A percentile compares a stretch with the other conserved stretches of the same genome.
Evolutionary conservation across 257 asterid genomes (phyloP).

Genomic region (Solanum arcanum): DNA sequence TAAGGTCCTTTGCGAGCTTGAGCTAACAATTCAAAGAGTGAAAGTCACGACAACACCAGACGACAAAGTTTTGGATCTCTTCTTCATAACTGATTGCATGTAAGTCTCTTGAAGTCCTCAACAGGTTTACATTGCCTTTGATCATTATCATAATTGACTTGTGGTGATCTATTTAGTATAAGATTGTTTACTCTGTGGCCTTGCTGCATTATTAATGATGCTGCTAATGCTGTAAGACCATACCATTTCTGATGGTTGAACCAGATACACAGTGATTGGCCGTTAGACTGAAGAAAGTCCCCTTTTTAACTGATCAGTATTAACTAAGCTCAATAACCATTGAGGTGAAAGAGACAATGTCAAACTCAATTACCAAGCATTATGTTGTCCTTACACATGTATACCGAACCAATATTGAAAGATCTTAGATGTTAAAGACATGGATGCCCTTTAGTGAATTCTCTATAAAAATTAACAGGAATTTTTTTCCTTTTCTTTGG

Average conservation of each 20-base stretch:
- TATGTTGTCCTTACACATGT: not conserved
- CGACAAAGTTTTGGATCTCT: constrained; percentile 41
- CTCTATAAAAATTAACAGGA: not conserved
- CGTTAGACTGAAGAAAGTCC: not conserved
- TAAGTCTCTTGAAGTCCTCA: constrained; percentile 4
- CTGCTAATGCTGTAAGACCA: not conserved
- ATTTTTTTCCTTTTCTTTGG: not conserved
- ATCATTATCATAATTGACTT: not conserved
- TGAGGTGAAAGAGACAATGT: not conserved
- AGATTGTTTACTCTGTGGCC: not conserved
- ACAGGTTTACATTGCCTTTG: not conserved
- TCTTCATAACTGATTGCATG: constrained; percentile 41
- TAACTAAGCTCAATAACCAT: not conserved
- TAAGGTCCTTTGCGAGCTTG: constrained; percentile 33
- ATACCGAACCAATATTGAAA: not conserved
- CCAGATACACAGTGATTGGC: not conserved
- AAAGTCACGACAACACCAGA: constrained; percentile 51
- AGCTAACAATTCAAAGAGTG: constrained; percentile 36
- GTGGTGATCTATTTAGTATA: not conserved
- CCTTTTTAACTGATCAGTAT: not conserved
- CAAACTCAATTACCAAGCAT: not conserved
- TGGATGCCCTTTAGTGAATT: not conserved
- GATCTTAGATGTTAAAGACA: not conserved
- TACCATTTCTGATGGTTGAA: not conserved
- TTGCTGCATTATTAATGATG: not conserved